These are phyloP conservation scores for Arthrinium puccinioides DNA, from an alignment of 2,329 filamentous ascomycete species.

Conservation along the genomic window DNA sequence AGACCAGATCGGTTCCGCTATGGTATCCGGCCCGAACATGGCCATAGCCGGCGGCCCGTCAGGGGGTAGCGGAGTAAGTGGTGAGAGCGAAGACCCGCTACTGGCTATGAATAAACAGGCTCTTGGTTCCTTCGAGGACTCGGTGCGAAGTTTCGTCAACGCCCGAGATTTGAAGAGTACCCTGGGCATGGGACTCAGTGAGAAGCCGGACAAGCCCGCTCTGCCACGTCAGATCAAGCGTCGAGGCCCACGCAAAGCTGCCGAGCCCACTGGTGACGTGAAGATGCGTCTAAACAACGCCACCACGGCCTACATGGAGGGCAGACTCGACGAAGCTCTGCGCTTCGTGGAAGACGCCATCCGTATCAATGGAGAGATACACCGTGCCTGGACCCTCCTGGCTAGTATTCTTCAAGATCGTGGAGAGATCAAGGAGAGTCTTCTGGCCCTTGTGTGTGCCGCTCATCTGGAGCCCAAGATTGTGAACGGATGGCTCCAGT, in stretches of 20 bases:
- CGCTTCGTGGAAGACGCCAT: constrained; percentile 56
- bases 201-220: constrained; percentile 1
- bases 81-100: constrained; percentile 3
- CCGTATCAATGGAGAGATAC: constrained; percentile 60
- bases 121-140: constrained; percentile 7
- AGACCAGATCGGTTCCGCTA: too few species aligned
- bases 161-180: constrained; percentile 2
- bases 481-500: constrained; percentile 50
- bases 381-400: constrained; percentile 57
- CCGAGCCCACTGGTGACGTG: constrained; percentile 64
- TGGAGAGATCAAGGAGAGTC: constrained; percentile 47
- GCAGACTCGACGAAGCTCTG: constrained; percentile 53
- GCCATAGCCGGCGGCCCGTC: too few species aligned
- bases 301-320: constrained; percentile 58
- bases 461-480: constrained; percentile 57
- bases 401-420: constrained; percentile 55
- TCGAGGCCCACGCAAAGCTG: constrained; percentile 49
- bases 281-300: constrained; percentile 60
- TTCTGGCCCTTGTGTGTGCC: constrained; percentile 54
- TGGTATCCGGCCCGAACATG: too few species aligned
- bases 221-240: constrained; percentile 11
- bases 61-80: not conserved
- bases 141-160: constrained; percentile 6
- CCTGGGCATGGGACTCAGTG: not conserved
- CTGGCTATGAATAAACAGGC: constrained; percentile 5